These are phyloP conservation scores for Isatis tinctoria DNA, from an alignment of 345 rosid species.

Conservation along the genomic window DNA sequence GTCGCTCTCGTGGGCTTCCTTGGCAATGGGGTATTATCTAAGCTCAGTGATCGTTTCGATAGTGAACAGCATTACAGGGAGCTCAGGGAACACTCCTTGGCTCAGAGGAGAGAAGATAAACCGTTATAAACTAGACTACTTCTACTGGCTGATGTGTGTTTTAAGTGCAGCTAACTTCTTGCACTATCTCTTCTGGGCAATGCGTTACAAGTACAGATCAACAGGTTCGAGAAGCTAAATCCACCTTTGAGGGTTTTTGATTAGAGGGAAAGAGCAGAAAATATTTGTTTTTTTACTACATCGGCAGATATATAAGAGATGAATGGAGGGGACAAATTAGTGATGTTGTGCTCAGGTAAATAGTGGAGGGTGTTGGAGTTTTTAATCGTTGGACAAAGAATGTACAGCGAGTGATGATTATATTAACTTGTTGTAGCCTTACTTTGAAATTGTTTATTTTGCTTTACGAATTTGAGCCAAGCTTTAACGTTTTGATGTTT, in stretches of 20 bases:
- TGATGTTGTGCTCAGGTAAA: slow-evolving; percentile 19
- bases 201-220: slow-evolving; percentile 59
- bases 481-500: background rate
- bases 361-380: slow-evolving; percentile 2
- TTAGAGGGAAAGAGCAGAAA: slow-evolving; percentile 1
- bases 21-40: slow-evolving; percentile 72
- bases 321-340: background rate
- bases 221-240: slow-evolving; percentile 26
- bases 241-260: background rate
- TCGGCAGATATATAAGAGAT: slow-evolving; percentile 25
- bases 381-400: slow-evolving; percentile 20
- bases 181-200: slow-evolving; percentile 82
- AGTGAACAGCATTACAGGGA: slow-evolving; percentile 51
- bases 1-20: slow-evolving; percentile 66
- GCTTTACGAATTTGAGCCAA: background rate
- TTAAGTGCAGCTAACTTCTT: slow-evolving; percentile 66
- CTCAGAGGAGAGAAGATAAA: slow-evolving; percentile 72
- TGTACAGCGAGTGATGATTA: slow-evolving; percentile 29
- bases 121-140: slow-evolving; percentile 67
- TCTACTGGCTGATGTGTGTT: slow-evolving; percentile 87
- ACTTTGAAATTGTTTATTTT: slow-evolving; percentile 10
- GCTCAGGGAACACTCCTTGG: slow-evolving; percentile 52
- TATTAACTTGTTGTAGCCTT: slow-evolving; percentile 21
- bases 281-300: background rate
- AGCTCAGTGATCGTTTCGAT: slow-evolving; percentile 64